Evolutionary conservation across 2,329 filamentous ascomycete species (phyloP).

Genomic region (Colletotrichum abscissum): DNA sequence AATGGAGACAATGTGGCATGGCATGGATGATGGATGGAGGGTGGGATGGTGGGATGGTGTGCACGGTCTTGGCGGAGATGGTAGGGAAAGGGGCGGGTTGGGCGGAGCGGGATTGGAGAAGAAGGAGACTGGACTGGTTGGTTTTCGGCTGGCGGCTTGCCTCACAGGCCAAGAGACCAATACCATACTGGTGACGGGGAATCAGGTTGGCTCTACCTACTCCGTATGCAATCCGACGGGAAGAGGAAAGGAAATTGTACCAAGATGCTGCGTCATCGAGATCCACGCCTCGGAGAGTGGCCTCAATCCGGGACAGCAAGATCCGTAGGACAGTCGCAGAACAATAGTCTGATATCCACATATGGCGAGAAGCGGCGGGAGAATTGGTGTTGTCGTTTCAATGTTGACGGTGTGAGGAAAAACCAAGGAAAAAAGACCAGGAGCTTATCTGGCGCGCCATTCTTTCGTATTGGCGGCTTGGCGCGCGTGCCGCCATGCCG

Average conservation of each 20-base stretch:
- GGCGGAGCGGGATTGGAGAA: constrained; percentile 30
- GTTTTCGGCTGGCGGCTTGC: too few species aligned
- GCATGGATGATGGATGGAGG: not conserved
- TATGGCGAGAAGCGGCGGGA: not conserved
- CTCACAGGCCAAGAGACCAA: not conserved
- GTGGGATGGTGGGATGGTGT: not conserved
- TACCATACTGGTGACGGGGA: not conserved
- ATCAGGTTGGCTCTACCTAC: too few species aligned
- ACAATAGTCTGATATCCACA: not conserved
- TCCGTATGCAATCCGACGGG: not conserved
- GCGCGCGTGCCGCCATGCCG: constrained; percentile 31
- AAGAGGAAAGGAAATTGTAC: not conserved
- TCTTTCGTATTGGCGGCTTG: constrained; percentile 23
- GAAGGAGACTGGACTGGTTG: too few species aligned
- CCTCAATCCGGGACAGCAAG: constrained; percentile 2
- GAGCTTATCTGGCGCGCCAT: constrained; percentile 2
- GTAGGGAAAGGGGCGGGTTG: constrained; percentile 1
- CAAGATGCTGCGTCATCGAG: constrained; percentile 20
- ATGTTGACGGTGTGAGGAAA: not conserved
- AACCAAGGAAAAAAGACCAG: not conserved
- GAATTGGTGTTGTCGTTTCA: not conserved
- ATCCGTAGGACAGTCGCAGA: not conserved
- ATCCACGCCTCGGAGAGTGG: constrained; percentile 1
- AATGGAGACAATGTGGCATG: too few species aligned
- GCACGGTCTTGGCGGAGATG: constrained; percentile 29